A percentile compares a stretch with the other conserved stretches of the same genome.
Conservation (phyloP, 2,329 filamentous ascomycete species). For the Zelopaecilomyces penicillatus region DNA sequence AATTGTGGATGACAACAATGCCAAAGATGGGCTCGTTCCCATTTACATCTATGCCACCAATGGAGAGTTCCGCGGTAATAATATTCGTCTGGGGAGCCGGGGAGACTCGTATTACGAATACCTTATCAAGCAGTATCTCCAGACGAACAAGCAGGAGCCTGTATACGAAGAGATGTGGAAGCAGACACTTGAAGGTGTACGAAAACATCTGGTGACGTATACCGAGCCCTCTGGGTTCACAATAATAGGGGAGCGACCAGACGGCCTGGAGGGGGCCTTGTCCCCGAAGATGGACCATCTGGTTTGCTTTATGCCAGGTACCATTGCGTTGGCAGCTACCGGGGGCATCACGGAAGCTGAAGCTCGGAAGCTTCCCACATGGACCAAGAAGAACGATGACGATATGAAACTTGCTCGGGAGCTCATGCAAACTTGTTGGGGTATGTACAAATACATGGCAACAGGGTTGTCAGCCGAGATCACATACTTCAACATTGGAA, state of each 20-base stretch:
- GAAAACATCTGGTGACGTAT: constrained; percentile 88
- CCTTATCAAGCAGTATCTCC: constrained; percentile 94
- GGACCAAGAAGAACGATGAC: constrained; percentile 72
- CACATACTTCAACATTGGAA: constrained; percentile 73
- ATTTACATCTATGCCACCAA: constrained; percentile 79
- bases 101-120: constrained; percentile 99
- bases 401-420: constrained; percentile 84
- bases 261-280: constrained; percentile 57
- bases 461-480: constrained; percentile 95
- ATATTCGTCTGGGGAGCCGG: constrained; percentile 85
- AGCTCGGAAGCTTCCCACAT: constrained; percentile 62
- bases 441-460: constrained; percentile 84
- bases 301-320: constrained; percentile 95
- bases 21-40: constrained; percentile 75
- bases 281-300: constrained; percentile 96
- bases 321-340: constrained; percentile 82
- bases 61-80: constrained; percentile 71
- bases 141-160: constrained; percentile 78
- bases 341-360: constrained; percentile 66
- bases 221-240: constrained; percentile 72
- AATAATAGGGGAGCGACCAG: constrained; percentile 79
- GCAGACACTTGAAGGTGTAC: constrained; percentile 73
- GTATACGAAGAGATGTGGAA: constrained; percentile 92
- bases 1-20: constrained; percentile 74
- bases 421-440: constrained; percentile 95